Percentiles rank a stretch among this genome's conserved stretches.
These are phyloP conservation scores for Vigna nakashimae DNA, from an alignment of 306 rosid species.

Conservation along the genomic window DNA sequence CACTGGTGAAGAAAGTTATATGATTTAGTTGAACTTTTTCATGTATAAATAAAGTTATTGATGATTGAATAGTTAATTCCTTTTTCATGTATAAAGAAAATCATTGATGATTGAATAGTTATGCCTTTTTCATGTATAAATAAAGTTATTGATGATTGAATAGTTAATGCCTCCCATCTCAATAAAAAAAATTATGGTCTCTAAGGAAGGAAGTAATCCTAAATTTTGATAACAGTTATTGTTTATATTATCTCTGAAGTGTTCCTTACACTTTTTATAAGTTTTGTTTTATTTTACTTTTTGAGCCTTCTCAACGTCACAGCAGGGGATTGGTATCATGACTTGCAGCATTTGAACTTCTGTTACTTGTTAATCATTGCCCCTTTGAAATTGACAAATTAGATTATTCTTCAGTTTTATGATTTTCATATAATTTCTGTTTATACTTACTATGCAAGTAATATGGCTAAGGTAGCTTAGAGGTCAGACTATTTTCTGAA, in stretches of 20 bases:
- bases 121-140: not conserved
- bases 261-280: not conserved
- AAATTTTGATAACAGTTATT: not conserved
- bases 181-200: not conserved
- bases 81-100: not conserved
- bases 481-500: not conserved
- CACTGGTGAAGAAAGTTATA: slow-evolving; percentile 8
- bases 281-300: not conserved
- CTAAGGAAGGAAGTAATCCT: slow-evolving; percentile 27
- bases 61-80: not conserved
- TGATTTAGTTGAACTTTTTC: slow-evolving; percentile 13
- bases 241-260: slow-evolving; percentile 13
- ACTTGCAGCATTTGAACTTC: slow-evolving; percentile 3
- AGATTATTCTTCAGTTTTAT: not conserved
- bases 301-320: slow-evolving; percentile 3
- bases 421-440: not conserved
- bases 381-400: not conserved
- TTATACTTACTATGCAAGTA: not conserved
- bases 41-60: slow-evolving; percentile 2
- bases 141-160: slow-evolving; percentile 11
- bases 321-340: not conserved
- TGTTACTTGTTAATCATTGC: not conserved
- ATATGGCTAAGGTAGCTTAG: not conserved
- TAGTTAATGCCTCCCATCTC: slow-evolving; percentile 15
- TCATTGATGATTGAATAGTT: slow-evolving; percentile 9